Evolutionary conservation across 2,329 filamentous ascomycete species (phyloP), one percentile per base, ranked within the genome.

Genomic region (Sporothrix brunneoviolacea): DNA sequence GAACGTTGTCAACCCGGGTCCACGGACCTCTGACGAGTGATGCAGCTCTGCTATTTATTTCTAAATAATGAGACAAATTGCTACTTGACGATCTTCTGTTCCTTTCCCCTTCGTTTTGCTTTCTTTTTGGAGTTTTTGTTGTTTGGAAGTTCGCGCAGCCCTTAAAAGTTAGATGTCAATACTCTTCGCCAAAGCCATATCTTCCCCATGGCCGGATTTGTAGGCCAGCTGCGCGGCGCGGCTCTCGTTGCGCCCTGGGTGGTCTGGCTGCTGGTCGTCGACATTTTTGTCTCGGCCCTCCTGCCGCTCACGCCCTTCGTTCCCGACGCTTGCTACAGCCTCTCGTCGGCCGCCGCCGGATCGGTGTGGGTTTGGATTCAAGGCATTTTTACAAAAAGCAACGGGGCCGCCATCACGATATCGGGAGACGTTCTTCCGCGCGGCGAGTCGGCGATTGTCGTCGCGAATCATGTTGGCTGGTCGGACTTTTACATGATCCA

Each of bases 401-500:
- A 83, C 58, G 71, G 71, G 35, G 79, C 75, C 36, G 55, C 64
- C 48, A 78, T 83, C 57, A 70, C 69, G 33, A 64, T 74, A 27
- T 77, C 77, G 8, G 79, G 78, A 15, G 74, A 79, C 55, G 52
- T 58, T 1, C 63, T 82, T 8, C 77, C 76, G 1, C 49, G 53
- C 10, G 69, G 68, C n/a, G 80, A 84, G 63, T 79, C 74, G 22
- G 79, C 78, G 48, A 74, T 84, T 48, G 75, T 83, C 28, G 65
- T 83, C 48, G 68, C 73, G 48, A 82, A 83, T 61, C 80, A 83
- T 63, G 73, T 81, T 35, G 71, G 70, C 46, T 83, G 79, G 80
- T 69, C 72, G 51, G 80, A 83, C 62, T 82, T 84, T 60, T 84
- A 82, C 66, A 74, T 82, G 69, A 77, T 83, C 55, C 79, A 84